Conservation (phyloP, 2,329 filamentous ascomycete genomes). For the Teratosphaeria zuluensis region DNA sequence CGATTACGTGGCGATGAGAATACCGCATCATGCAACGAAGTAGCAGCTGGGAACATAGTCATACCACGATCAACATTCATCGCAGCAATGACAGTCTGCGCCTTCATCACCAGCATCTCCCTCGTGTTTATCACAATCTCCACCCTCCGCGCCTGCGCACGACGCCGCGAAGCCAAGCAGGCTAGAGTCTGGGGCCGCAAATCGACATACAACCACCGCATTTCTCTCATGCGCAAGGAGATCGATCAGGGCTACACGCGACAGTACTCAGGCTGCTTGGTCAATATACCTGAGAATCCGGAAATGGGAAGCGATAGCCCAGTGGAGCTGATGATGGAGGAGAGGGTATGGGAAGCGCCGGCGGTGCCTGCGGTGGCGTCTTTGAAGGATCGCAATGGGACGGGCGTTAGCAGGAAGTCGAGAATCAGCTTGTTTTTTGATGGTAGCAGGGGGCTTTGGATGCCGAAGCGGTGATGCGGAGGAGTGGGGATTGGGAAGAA, state of each 20-base stretch:
- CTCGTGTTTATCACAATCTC: slow-evolving; percentile 11
- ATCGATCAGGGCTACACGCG: slow-evolving; percentile 16
- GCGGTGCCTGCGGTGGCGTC: slow-evolving; percentile 5
- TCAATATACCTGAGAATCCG: slow-evolving; percentile 18
- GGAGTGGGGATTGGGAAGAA: neutral
- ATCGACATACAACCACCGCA: slow-evolving; percentile 12
- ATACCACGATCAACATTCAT: slow-evolving; percentile 19
- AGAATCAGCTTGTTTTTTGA: slow-evolving; percentile 20
- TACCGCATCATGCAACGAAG: neutral
- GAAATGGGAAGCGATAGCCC: slow-evolving; percentile 17
- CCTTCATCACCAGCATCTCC: slow-evolving; percentile 12
- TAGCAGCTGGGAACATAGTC: slow-evolving; percentile 9
- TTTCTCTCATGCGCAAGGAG: slow-evolving; percentile 16
- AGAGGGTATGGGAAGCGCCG: slow-evolving; percentile 16
- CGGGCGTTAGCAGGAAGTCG: slow-evolving; percentile 1
- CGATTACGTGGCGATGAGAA: neutral
- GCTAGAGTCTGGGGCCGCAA: slow-evolving; percentile 17
- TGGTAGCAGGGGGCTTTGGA: slow-evolving; percentile 14
- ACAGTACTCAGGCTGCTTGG: slow-evolving; percentile 15
- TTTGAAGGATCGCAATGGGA: neutral
- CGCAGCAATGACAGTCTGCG: slow-evolving; percentile 12
- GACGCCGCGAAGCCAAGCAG: slow-evolving; percentile 6
- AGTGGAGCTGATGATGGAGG: slow-evolving; percentile 14
- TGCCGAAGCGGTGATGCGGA: slow-evolving; percentile 12
- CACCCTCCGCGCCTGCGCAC: slow-evolving; percentile 11